phyloP scores from a whole-genome alignment of 306 rosid genomes.

The Notholithocarpus densiflorus region DNA sequence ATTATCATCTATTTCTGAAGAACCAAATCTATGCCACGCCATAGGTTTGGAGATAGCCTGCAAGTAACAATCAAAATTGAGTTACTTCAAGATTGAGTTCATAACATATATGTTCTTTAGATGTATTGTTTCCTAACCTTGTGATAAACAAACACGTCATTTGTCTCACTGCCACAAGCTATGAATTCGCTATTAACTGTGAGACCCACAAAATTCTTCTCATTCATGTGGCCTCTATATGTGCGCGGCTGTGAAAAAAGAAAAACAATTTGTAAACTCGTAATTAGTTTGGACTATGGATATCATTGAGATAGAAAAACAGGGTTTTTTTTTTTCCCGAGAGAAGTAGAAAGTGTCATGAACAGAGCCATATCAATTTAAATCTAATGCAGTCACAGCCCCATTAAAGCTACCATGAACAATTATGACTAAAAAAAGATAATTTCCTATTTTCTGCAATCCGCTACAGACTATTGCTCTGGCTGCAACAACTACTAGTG shows the following conservation, averaged over 20 bases:
- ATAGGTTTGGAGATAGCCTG: conserved; percentile 89
- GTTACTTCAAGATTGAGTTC: neutral
- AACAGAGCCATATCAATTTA: neutral
- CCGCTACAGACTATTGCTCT: neutral
- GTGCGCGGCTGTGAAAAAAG: conserved; percentile 60
- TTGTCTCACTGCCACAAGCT: conserved; percentile 95
- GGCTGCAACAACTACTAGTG: neutral
- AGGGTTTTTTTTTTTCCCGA: neutral
- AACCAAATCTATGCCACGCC: conserved; percentile 83
- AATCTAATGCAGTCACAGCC: neutral
- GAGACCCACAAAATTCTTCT: conserved; percentile 96
- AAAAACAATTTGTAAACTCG: conserved; percentile 6
- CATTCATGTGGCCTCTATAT: conserved; percentile 82
- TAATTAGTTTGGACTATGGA: neutral
- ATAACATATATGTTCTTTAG: neutral
- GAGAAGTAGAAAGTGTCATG: neutral
- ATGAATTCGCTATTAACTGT: conserved; percentile 85
- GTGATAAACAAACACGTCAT: conserved; percentile 91
- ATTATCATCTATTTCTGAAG: conserved; percentile 57
- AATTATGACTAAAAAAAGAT: neutral
- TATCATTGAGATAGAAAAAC: neutral
- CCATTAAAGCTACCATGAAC: neutral
- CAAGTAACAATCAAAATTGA: conserved; percentile 20
- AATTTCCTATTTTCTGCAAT: neutral
- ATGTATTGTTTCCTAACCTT: conserved; percentile 51